A percentile compares a stretch with the other conserved stretches of the same genome.
phyloP scores from a whole-genome alignment of 176 grass and related monocot genomes.

The Paspalum vaginatum region DNA sequence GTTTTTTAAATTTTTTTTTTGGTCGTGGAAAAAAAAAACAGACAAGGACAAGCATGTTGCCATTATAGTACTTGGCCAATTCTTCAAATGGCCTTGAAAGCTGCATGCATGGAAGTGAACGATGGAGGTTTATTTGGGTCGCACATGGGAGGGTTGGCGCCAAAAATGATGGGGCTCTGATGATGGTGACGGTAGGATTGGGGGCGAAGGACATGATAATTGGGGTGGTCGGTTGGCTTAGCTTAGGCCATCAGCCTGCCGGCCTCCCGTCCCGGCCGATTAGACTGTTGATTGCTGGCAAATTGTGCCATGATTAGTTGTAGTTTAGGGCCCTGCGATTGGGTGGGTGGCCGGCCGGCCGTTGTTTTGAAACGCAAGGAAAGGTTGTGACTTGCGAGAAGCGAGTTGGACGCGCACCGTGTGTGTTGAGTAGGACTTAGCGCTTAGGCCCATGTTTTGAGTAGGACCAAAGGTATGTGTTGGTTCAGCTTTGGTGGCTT shows the following conservation, averaged over 20 bases:
- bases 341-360: neutral
- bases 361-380: conserved; percentile 52
- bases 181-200: conserved; percentile 13
- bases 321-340: neutral
- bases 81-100: neutral
- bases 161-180: conserved; percentile 35
- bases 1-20: neutral
- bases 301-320: conserved; percentile 11
- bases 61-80: neutral
- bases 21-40: neutral
- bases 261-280: neutral
- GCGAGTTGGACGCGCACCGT: conserved; percentile 35
- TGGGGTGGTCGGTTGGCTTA: conserved; percentile 36
- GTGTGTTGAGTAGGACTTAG: conserved; percentile 22
- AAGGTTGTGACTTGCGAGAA: neutral
- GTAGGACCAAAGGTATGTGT: conserved; percentile 37
- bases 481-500: neutral
- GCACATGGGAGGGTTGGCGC: conserved; percentile 57
- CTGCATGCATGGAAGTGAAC: conserved; percentile 1
- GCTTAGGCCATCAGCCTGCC: neutral
- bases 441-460: conserved; percentile 54
- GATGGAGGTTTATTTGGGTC: neutral
- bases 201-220: conserved; percentile 30
- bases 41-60: conserved; percentile 29
- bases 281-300: conserved; percentile 8